These are phyloP conservation scores for Boletus nobilissimus DNA, from an alignment of 1,284 basidiomycete species.

Conservation along the genomic window DNA sequence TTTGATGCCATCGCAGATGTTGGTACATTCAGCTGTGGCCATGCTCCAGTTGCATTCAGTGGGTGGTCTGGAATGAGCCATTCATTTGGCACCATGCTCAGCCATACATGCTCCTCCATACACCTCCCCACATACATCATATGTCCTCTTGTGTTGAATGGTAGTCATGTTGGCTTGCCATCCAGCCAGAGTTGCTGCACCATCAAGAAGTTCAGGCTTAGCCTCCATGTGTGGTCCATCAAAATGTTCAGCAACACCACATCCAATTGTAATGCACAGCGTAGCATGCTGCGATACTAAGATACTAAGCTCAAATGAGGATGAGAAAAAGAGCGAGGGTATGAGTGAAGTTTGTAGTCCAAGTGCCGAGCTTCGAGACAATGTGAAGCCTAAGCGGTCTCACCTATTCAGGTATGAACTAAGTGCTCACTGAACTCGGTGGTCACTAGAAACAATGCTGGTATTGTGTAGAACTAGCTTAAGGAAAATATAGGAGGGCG, in stretches of 20 bases:
- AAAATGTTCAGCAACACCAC: background rate
- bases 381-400: too few species aligned
- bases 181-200: background rate
- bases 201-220: background rate
- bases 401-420: too few species aligned
- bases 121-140: background rate
- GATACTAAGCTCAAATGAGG: too few species aligned
- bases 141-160: background rate
- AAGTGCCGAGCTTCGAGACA: too few species aligned
- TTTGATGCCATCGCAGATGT: background rate
- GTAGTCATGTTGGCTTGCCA: background rate
- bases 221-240: background rate
- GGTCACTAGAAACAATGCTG: too few species aligned
- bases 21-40: background rate
- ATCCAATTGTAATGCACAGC: too few species aligned
- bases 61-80: background rate
- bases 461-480: too few species aligned
- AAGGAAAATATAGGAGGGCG: too few species aligned
- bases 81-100: background rate
- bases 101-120: background rate
- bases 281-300: too few species aligned
- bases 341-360: too few species aligned
- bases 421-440: too few species aligned
- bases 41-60: background rate
- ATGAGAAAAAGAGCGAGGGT: too few species aligned